These are phyloP conservation scores for Ambrosiella beaveri DNA, from an alignment of 2,329 filamentous ascomycete genomes.

Conservation along the genomic window DNA sequence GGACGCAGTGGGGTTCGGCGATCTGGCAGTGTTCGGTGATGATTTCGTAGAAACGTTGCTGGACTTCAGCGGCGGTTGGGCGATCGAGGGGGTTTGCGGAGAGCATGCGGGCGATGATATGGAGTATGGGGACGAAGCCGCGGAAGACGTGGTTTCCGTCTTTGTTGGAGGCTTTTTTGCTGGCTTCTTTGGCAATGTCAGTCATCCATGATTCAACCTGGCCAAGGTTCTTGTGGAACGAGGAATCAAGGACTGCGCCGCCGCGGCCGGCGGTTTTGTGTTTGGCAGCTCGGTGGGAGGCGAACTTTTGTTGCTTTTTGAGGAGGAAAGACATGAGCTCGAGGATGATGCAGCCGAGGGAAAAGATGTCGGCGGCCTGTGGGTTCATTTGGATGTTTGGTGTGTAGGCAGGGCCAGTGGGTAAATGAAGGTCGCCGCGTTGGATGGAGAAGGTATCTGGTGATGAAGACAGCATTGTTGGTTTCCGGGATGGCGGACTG, in stretches of 20 bases:
- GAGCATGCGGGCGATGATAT: slow-evolving; percentile 37
- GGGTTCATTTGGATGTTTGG: slow-evolving; percentile 30
- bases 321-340: slow-evolving; percentile 54
- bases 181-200: slow-evolving; percentile 40
- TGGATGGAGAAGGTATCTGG: slow-evolving; percentile 24
- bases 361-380: slow-evolving; percentile 53
- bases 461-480: slow-evolving; percentile 19
- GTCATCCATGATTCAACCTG: slow-evolving; percentile 55
- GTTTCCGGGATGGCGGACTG: slow-evolving; percentile 18
- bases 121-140: slow-evolving; percentile 35
- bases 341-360: slow-evolving; percentile 53
- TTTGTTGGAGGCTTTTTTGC: slow-evolving; percentile 24
- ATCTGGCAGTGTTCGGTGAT: slow-evolving; percentile 31
- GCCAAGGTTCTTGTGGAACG: slow-evolving; percentile 53
- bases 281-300: slow-evolving; percentile 46
- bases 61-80: slow-evolving; percentile 34
- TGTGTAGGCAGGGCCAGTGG: slow-evolving; percentile 20
- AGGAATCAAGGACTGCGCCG: slow-evolving; percentile 47
- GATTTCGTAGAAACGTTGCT: slow-evolving; percentile 34
- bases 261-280: slow-evolving; percentile 41
- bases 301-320: slow-evolving; percentile 49
- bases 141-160: slow-evolving; percentile 30
- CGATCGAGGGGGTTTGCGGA: slow-evolving; percentile 32
- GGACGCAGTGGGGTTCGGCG: slow-evolving; percentile 36
- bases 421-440: slow-evolving; percentile 16